Evolutionary conservation across 495 filamentous ascomycete species (phyloP), one percentile per base, ranked within the genome.

Genomic region (Penicillium arizonense): DNA sequence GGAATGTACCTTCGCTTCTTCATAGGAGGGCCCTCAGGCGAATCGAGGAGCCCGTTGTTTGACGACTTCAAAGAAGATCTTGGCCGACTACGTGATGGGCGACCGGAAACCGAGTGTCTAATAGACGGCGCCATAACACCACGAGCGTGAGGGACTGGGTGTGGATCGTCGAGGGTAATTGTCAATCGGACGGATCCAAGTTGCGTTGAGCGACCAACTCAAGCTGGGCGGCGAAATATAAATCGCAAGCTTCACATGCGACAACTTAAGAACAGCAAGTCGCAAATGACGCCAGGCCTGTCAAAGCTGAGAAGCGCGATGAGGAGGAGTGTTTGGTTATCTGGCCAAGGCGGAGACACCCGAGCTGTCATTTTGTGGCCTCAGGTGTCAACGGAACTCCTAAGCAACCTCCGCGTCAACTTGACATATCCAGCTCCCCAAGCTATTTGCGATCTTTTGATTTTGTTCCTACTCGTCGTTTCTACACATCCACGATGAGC

Each of bases 1-100:
- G 90, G 88, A 30, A 91, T 77, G 64, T 91, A 93, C 58, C 73
- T 80, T 56, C 77, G 71, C 56, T 76, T 82, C 62, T 80, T 82
- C 24, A 64, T 58, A n/a, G 75, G 72, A 48, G 69, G 78, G 23
- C 69, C 77, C 65, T 76, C 81, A 44, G 64, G 57, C 43, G 57
- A 72, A 44, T 63, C 49, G 44, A 62, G 65, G 49, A 64, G 23
- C 36, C 1, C 61, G 57, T 53, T 71, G 53, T 56, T 67, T 5
- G 74, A 61, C 9, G 60, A 52, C 56, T 69, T 75, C 43, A 73
- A 51, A 10, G 64, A 57, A 16, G 63, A 55, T 51, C 70, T 75
- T 1, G 67, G 50, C 23, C 66, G 62, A 42, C 62, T 69, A 43
- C 66, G 65, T 39, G 69, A 61, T n/a, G 72, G 47, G 43, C 64